These are phyloP conservation scores for Fraxinus baroniana DNA, from an alignment of 305 asterid species.

Conservation along the genomic window DNA sequence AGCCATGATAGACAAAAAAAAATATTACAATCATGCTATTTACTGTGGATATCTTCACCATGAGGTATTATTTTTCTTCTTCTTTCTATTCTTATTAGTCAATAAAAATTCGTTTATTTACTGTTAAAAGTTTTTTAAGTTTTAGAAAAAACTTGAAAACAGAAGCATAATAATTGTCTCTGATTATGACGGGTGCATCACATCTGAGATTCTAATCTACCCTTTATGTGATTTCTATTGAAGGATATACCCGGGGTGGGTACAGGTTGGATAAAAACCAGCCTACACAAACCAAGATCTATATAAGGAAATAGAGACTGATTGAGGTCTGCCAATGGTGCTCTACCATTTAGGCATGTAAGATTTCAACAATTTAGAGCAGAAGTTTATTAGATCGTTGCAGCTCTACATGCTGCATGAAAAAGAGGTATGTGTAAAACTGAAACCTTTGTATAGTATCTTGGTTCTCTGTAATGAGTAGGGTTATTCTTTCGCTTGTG, in stretches of 20 bases:
- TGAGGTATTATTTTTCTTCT: not conserved
- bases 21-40: not conserved
- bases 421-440: constrained; percentile 1
- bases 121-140: not conserved
- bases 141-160: not conserved
- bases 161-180: not conserved
- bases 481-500: constrained; percentile 84
- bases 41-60: not conserved
- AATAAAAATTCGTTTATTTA: no score
- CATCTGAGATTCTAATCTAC: not conserved
- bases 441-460: constrained; percentile 85
- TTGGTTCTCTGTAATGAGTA: constrained; percentile 93
- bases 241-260: not conserved
- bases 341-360: not conserved
- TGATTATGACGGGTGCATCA: not conserved
- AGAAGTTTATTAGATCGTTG: not conserved
- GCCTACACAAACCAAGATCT: not conserved
- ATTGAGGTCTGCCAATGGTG: not conserved
- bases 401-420: not conserved
- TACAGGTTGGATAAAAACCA: not conserved
- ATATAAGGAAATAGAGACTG: not conserved
- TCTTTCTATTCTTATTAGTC: not conserved
- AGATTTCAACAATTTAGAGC: not conserved
- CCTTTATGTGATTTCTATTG: not conserved
- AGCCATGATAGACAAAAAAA: not conserved